Conservation (phyloP, 2,329 filamentous ascomycete genomes). For the Fusarium sp. region DNA sequence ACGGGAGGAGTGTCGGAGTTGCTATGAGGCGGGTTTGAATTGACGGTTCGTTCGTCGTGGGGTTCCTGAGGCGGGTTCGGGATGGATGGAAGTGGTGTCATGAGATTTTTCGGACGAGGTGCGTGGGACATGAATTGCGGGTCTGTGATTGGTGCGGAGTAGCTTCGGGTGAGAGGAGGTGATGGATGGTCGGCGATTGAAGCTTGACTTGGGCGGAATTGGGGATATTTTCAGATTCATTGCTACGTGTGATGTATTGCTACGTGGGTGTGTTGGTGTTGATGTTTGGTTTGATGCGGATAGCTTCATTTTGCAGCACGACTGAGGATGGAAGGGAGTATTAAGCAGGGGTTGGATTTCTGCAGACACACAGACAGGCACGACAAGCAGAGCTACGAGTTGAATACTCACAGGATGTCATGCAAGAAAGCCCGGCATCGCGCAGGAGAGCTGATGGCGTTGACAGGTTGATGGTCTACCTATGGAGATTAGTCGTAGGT, state of each 20-base stretch:
- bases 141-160: slow-evolving; percentile 52
- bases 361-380: not conserved
- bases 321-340: not conserved
- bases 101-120: slow-evolving; percentile 53
- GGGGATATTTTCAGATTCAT: not conserved
- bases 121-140: slow-evolving; percentile 44
- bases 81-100: slow-evolving; percentile 49
- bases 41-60: slow-evolving; percentile 15
- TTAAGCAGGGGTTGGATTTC: not conserved
- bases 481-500: not conserved
- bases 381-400: not conserved
- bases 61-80: slow-evolving; percentile 32
- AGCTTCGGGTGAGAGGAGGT: slow-evolving; percentile 51
- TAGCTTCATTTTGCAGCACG: not conserved
- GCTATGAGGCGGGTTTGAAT: not conserved
- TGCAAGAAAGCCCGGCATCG: not conserved
- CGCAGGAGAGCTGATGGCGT: not conserved
- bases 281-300: not conserved
- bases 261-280: not conserved
- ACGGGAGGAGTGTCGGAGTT: not conserved
- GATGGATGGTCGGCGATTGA: slow-evolving; percentile 1
- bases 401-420: too few species aligned
- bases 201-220: not conserved
- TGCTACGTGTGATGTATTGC: not conserved
- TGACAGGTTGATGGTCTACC: not conserved